Evolutionary conservation across 1,139 yeast species (phyloP), one percentile per base, ranked within the genome.

Genomic region (Protomyces gravidus): DNA sequence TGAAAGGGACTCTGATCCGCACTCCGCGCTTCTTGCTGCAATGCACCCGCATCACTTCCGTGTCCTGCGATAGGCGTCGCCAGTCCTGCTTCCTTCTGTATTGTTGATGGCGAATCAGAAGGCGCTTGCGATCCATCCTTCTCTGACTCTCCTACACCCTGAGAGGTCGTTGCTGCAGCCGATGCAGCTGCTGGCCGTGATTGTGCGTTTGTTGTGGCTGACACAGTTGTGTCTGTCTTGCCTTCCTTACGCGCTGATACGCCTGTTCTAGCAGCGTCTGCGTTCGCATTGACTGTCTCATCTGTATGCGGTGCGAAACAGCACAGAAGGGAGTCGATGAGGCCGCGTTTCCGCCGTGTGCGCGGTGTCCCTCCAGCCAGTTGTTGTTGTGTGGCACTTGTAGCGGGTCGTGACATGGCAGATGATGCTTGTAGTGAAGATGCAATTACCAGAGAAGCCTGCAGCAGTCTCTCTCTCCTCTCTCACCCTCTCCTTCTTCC

Each of bases 281-380:
- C 13, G n/a, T n/a, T n/a, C n/a, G n/a, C n/a, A n/a, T n/a, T n/a
- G n/a, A n/a, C n/a, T 13, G 21, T 21, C 47, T 45, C 47, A 36
- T 45, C 47, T 13, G 30, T 23, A 9, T 28, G n/a, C 13, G 47
- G 47, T 13, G 47, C 11, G n/a, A 23, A 13, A 26, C 47, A 25
- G 15, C 47, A 26, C 5, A 45, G 47, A 28, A 26, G n/a, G 2
- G 47, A 45, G 15, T 25, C 47, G 6, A 45, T n/a, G 25, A 23
- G 27, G 28, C 27, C 30, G 47, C 30, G 47, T 45, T 26, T 45
- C 30, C 50, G 36, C 5, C 50, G 32, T 17, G 50, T 28, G 50
- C 21, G 50, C 3, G 36, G 25, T n/a, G n/a, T n/a, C n/a, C n/a
- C n/a, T n/a, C n/a, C 36, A 11, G 23, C 13, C 50, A 27, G 36